Conservation (phyloP, 129 eudicot species). For the Saussurea involucrata region DNA sequence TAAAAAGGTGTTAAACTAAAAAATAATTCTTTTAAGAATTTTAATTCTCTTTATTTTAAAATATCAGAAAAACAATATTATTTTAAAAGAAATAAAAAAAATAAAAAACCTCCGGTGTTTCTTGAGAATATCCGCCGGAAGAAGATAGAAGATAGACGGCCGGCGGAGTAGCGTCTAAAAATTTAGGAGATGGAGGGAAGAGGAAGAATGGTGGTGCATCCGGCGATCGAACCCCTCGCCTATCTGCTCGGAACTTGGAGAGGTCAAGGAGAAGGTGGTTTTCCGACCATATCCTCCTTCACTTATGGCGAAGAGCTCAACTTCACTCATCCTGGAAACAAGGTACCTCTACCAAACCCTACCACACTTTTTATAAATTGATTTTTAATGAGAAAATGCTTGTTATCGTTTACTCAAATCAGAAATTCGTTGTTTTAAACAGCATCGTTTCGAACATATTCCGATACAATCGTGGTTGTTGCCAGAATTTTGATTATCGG, state of each 20-base stretch:
- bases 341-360: constrained; percentile 26
- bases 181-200: constrained; percentile 14
- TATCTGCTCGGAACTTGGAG: constrained; percentile 72
- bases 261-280: constrained; percentile 74
- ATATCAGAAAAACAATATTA: too few relatives aligned
- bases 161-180: background rate
- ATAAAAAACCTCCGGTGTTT: too few relatives aligned
- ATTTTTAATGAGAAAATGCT: background rate
- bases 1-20: too few relatives aligned
- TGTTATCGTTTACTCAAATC: background rate
- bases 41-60: too few relatives aligned
- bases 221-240: constrained; percentile 51
- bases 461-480: background rate
- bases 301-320: constrained; percentile 55
- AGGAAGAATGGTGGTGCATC: constrained; percentile 40
- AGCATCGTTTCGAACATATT: background rate
- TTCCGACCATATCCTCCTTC: constrained; percentile 66
- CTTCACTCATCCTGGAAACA: constrained; percentile 59
- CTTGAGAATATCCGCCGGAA: background rate
- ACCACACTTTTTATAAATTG: background rate
- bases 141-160: background rate
- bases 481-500: background rate
- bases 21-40: too few relatives aligned
- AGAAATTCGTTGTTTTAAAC: background rate
- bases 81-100: too few relatives aligned